Evolutionary conservation across 148 eudicot species (phyloP), one percentile per base, ranked within the genome.

Genomic region (Rhododendron henanense): DNA sequence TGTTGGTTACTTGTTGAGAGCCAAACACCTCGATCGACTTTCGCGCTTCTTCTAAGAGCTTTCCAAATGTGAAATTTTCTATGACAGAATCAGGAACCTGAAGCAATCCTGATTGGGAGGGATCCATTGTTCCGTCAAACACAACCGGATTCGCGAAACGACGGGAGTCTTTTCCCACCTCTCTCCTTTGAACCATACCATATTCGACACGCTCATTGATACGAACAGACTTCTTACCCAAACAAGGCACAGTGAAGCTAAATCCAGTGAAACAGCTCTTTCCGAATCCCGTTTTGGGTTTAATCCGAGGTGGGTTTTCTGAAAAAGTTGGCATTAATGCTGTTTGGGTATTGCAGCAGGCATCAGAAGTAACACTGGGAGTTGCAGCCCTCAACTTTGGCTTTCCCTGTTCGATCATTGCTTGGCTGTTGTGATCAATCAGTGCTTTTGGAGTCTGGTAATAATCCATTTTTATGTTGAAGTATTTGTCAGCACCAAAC

Each of bases 21-120:
- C 97, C 97, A 81, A 94, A 95, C 10, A 92, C 97, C 78, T 95
- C 97, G 11, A 95, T 39, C 19, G 97, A 93, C 28, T 88, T 86
- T 69, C 96, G 83, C 18, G 91, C 69, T 41, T 79, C 87, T 67
- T 85, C 57, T 18, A 65, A 10, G 44, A 48, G 71, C 78, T 86
- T 45, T 31, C 47, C 50, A 9, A 79, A 14, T 6, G 63, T 25
- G 45, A 75, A 48, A 86, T 83, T 55, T 74, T 81, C 21, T 21
- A 48, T 15, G 11, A 51, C 80, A 0, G 89, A 51, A 61, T 80
- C 81, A 23, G 86, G 89, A 74, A 91, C 80, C 25, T 87, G 91
- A 59, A 90, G 79, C 37, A 48, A 28, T 79, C 74, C 73, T 81
- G 87, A 45, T 84, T 87, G 57, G 86, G 88, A 78, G 31, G 74